Evolutionary conservation across 1,284 basidiomycete genomes (phyloP), one percentile per base, ranked within the genome.

Genomic region (Calocybe gambosa): DNA sequence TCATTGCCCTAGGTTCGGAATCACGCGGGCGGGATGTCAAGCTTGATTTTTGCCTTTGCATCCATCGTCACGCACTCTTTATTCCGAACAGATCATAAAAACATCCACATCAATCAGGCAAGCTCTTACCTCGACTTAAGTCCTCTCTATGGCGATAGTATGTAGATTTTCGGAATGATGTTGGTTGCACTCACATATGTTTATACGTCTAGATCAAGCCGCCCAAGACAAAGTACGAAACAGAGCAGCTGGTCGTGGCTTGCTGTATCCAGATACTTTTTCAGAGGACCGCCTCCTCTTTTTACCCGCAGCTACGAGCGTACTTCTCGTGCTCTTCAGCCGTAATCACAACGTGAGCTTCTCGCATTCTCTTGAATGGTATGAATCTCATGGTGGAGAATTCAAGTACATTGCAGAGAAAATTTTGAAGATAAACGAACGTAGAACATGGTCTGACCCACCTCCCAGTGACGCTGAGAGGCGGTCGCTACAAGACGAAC

Each of bases 81-180:
- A 7, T 76, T 75, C 63, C 58, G 68, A 12, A 70, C 70, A 1
- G 64, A 69, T 44, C 53, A 54, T 5, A 44, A 54, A 1, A 62
- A 74, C 44, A 62, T 59, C 49, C 64, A 57, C 33, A 72, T 74
- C 56, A 82, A 83, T 61, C 64, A 73, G 34, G 73, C 80, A 3
- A 73, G 71, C 26, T 77, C 75, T 3, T 82, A 82, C 53, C 68
- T 83, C 43, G 80, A 83, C 50, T 64, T 81, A 13, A 72, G 71
- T 39, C 66, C 65, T 4, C 52, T 71, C 1, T 72, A 74, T 53
- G 73, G 73, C 6, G 60, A 63, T 43, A 68, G 67, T 70, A 36
- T 42, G 67, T 53, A 2, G 18, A 9, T 5, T 38, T 23, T 31
- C 20, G n/a, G n/a, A n/a, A n/a, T n/a, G n/a, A n/a, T n/a, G n/a